Conservation (phyloP, 2,329 filamentous ascomycete genomes). For the Colletotrichum lindemuthianum region DNA sequence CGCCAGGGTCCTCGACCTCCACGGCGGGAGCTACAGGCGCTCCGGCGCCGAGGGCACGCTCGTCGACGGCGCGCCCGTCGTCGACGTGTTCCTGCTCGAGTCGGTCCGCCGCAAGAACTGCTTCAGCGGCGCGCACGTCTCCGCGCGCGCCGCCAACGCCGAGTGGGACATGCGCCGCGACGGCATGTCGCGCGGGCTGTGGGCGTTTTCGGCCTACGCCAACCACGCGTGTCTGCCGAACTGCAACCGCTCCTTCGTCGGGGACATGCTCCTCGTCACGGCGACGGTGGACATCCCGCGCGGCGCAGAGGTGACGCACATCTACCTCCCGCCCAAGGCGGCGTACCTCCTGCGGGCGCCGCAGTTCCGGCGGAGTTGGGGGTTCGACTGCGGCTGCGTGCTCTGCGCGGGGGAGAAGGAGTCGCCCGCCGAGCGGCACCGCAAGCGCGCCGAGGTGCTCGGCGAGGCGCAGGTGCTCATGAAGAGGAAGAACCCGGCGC, state of each 20-base stretch:
- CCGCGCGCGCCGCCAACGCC: conserved; percentile 42
- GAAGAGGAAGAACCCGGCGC: conserved; percentile 37
- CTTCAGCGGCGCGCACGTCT: conserved; percentile 47
- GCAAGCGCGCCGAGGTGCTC: conserved; percentile 39
- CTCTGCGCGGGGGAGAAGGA: conserved; percentile 48
- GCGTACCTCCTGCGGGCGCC: conserved; percentile 39
- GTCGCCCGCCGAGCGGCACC: conserved; percentile 34
- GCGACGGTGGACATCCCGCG: conserved; percentile 49
- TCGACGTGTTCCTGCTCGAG: conserved; percentile 53
- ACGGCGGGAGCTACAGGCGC: conserved; percentile 47
- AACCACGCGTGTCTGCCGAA: conserved; percentile 51
- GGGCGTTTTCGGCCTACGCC: conserved; percentile 47
- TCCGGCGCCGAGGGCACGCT: conserved; percentile 44
- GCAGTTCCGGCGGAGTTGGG: conserved; percentile 47
- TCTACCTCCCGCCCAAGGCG: conserved; percentile 49
- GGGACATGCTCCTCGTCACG: conserved; percentile 45
- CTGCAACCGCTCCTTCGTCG: conserved; percentile 46
- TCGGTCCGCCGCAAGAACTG: conserved; percentile 54
- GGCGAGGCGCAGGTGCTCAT: conserved; percentile 43
- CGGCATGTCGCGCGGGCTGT: conserved; percentile 44
- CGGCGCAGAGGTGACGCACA: conserved; percentile 51
- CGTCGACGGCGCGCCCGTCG: conserved; percentile 47
- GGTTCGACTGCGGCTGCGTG: conserved; percentile 51
- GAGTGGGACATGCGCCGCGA: conserved; percentile 37
- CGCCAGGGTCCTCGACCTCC: conserved; percentile 46